These are phyloP conservation scores for Pochonia chlamydosporia DNA, from an alignment of 2,329 filamentous ascomycete species.

Conservation along the genomic window DNA sequence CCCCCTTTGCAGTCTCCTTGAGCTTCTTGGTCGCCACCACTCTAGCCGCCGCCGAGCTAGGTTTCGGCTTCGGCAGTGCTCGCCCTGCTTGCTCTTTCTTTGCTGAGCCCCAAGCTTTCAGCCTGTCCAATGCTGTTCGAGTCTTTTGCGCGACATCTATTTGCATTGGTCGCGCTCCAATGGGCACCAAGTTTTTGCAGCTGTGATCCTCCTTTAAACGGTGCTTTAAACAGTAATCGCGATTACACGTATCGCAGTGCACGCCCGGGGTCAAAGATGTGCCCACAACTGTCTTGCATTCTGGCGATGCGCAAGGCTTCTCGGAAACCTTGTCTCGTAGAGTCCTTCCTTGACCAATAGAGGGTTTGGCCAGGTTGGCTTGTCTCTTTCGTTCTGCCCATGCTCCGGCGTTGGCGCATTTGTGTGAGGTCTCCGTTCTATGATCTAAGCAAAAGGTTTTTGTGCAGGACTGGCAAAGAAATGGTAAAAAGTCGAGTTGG, in stretches of 20 bases:
- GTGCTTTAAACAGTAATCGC: slow-evolving; percentile 73
- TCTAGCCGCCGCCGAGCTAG: slow-evolving; percentile 56
- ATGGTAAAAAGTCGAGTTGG: slow-evolving; percentile 93
- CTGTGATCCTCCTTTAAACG: slow-evolving; percentile 75
- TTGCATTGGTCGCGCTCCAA: slow-evolving; percentile 42
- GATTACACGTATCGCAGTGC: slow-evolving; percentile 65
- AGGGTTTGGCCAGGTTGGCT: slow-evolving; percentile 47
- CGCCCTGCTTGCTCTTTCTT: slow-evolving; percentile 60
- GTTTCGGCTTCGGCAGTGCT: slow-evolving; percentile 57
- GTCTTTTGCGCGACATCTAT: slow-evolving; percentile 56
- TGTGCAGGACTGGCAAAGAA: slow-evolving; percentile 83
- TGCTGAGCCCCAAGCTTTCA: slow-evolving; percentile 74
- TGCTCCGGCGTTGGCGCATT: slow-evolving; percentile 54
- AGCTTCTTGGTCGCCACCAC: slow-evolving; percentile 67
- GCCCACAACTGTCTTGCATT: slow-evolving; percentile 66
- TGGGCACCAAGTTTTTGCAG: slow-evolving; percentile 66
- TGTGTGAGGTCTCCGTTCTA: slow-evolving; percentile 77
- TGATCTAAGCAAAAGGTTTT: slow-evolving; percentile 91
- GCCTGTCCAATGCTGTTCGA: slow-evolving; percentile 65
- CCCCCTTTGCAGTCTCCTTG: slow-evolving; percentile 86
- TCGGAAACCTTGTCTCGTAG: slow-evolving; percentile 51
- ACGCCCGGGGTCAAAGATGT: slow-evolving; percentile 63
- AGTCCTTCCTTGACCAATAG: slow-evolving; percentile 47
- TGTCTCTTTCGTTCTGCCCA: slow-evolving; percentile 54
- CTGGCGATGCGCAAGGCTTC: slow-evolving; percentile 60